These are phyloP conservation scores for Pseudogymnoascus verrucosus DNA, from an alignment of 2,329 filamentous ascomycete species.

Conservation along the genomic window DNA sequence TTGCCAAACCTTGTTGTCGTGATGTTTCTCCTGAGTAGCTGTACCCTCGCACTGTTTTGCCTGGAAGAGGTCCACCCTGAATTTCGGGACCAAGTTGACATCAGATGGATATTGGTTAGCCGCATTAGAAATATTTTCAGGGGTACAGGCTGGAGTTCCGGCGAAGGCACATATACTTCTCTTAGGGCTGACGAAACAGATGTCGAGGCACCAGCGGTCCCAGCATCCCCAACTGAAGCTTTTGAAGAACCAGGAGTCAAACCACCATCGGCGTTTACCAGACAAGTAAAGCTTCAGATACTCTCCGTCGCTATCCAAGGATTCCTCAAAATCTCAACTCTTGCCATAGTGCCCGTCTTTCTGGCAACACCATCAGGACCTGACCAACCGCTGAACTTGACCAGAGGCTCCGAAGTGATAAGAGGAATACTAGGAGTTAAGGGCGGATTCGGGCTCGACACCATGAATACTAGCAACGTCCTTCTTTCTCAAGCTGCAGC, in stretches of 20 bases:
- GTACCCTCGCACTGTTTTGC: neutral
- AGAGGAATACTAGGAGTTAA: neutral
- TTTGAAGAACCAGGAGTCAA: neutral
- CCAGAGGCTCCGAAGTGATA: neutral
- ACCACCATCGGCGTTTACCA: neutral
- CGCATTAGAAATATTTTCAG: neutral
- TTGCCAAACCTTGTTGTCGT: constrained; percentile 47
- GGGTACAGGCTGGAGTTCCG: neutral
- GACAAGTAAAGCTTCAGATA: constrained; percentile 5
- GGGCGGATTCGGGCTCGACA: constrained; percentile 1
- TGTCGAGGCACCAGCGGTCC: neutral
- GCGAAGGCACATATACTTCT: neutral
- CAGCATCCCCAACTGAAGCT: neutral
- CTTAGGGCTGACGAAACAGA: neutral
- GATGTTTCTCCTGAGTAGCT: neutral
- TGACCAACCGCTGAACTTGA: neutral
- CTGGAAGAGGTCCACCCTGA: constrained; percentile 1
- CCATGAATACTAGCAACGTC: neutral
- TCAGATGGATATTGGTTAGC: neutral
- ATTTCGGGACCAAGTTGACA: neutral
- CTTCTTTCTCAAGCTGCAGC: neutral
- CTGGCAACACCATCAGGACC: neutral
- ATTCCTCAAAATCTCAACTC: neutral
- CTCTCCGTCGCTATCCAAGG: neutral
- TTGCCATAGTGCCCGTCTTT: neutral